Conservation (phyloP, 805 yeast genomes). For the Starmerella stellata region DNA sequence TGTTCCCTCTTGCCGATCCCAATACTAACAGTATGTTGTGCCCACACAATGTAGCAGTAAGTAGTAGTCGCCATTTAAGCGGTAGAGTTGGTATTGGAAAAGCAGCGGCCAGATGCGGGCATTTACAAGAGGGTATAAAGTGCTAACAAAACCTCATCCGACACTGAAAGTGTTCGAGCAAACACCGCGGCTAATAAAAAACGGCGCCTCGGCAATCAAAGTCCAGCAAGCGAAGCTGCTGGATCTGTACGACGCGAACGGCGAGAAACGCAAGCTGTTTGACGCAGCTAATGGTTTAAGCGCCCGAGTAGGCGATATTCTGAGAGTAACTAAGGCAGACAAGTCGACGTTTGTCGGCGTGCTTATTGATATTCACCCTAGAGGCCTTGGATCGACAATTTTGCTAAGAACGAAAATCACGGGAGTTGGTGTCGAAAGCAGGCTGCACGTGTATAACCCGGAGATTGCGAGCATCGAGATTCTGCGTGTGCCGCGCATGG, state of each 20-base stretch:
- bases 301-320: conserved; percentile 65
- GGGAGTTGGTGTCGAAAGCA: conserved; percentile 68
- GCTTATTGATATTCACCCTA: conserved; percentile 56
- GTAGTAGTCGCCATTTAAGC: no score
- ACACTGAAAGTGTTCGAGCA: not conserved
- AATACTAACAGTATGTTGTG: no score
- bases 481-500: conserved; percentile 49
- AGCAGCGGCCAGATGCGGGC: no score
- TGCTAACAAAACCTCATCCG: not conserved
- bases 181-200: not conserved
- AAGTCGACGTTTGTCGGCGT: conserved; percentile 52
- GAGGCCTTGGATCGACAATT: conserved; percentile 55
- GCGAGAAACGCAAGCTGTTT: conserved; percentile 43
- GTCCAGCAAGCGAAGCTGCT: conserved; percentile 36
- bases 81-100: no score
- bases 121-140: no score
- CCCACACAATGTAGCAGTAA: no score
- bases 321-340: conserved; percentile 52
- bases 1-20: no score
- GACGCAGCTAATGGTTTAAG: conserved; percentile 30
- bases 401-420: conserved; percentile 65
- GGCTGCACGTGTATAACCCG: conserved; percentile 70
- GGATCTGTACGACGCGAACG: conserved; percentile 49
- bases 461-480: conserved; percentile 58
- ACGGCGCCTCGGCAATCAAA: conserved; percentile 7